Percentiles rank a stretch among this genome's conserved stretches.
phyloP scores from a whole-genome alignment of 1,284 basidiomycete species.

The Puccinia triticina region DNA sequence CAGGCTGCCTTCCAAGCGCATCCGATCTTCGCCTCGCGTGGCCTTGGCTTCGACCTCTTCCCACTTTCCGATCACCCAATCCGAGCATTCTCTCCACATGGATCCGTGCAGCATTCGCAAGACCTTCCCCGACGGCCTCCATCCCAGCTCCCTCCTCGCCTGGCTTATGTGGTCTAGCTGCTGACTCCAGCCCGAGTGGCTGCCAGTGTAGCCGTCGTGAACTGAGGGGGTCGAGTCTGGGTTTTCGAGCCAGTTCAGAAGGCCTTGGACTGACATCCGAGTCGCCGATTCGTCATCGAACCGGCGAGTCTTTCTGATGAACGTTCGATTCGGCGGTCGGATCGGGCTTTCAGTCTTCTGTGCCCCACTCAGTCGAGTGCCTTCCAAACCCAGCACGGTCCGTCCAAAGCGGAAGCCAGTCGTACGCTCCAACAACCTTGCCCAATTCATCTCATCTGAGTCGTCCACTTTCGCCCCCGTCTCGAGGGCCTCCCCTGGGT shows the following conservation, averaged over 20 bases:
- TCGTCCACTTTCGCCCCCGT: not conserved
- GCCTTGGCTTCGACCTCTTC: slow-evolving; percentile 4
- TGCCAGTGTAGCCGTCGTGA: not conserved
- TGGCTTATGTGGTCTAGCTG: slow-evolving; percentile 33
- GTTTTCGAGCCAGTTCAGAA: slow-evolving; percentile 33
- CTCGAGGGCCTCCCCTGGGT: not conserved
- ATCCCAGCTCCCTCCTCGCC: slow-evolving; percentile 23
- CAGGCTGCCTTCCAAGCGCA: not conserved
- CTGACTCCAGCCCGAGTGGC: slow-evolving; percentile 12
- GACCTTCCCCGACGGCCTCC: slow-evolving; percentile 45
- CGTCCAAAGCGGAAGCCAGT: slow-evolving; percentile 17
- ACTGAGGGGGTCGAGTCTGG: not conserved
- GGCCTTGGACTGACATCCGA: slow-evolving; percentile 19
- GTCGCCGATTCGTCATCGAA: slow-evolving; percentile 43
- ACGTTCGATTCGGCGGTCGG: slow-evolving; percentile 43
- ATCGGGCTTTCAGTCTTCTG: slow-evolving; percentile 45
- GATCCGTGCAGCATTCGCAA: slow-evolving; percentile 48
- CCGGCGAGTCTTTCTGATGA: slow-evolving; percentile 27
- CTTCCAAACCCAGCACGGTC: slow-evolving; percentile 34
- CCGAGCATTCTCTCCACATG: slow-evolving; percentile 50
- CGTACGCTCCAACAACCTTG: slow-evolving; percentile 12
- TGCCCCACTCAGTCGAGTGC: slow-evolving; percentile 38
- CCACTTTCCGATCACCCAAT: slow-evolving; percentile 28
- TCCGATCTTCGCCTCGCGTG: not conserved
- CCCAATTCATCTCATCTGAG: slow-evolving; percentile 9